phyloP scores from a whole-genome alignment of 2,329 filamentous ascomycete species.

The Hymenoscyphus repandus region DNA sequence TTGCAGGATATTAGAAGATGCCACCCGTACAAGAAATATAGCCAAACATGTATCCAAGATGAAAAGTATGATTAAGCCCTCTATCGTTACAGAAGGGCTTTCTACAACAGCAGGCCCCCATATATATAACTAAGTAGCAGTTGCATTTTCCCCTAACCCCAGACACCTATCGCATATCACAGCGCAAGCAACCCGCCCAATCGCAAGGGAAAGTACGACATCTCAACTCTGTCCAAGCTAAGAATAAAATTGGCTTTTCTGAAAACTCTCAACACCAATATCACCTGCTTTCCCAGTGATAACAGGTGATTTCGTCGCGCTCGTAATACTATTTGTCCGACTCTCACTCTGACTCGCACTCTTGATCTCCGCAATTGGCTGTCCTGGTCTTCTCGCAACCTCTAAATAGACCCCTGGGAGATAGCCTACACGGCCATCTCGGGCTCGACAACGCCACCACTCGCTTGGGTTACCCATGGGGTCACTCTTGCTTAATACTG shows the following conservation, averaged over 20 bases:
- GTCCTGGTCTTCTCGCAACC: conserved; percentile 53
- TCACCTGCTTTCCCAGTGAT: conserved; percentile 57
- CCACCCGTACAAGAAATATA: no score
- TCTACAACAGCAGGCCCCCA: no score
- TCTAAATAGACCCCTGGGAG: conserved; percentile 88
- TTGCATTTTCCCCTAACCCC: no score
- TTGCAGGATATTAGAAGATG: no score
- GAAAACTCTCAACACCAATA: conserved; percentile 64
- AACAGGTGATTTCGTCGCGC: conserved; percentile 39
- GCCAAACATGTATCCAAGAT: no score
- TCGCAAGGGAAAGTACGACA: no score
- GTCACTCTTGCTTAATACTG: conserved; percentile 87
- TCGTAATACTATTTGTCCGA: conserved; percentile 33
- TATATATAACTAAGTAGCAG: no score
- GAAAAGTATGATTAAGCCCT: no score
- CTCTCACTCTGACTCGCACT: conserved; percentile 42
- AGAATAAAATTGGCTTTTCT: conserved; percentile 65
- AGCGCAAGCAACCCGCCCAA: no score
- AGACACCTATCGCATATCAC: no score
- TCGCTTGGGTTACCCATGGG: conserved; percentile 88
- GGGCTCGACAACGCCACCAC: conserved; percentile 93
- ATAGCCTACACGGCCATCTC: conserved; percentile 88
- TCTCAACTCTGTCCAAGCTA: conserved; percentile 34
- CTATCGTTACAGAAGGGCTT: no score
- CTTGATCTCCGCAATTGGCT: conserved; percentile 31